A percentile compares a stretch with the other conserved stretches of the same genome.
Conservation (phyloP, 2,329 filamentous ascomycete species). For the Penicillium sp. region DNA sequence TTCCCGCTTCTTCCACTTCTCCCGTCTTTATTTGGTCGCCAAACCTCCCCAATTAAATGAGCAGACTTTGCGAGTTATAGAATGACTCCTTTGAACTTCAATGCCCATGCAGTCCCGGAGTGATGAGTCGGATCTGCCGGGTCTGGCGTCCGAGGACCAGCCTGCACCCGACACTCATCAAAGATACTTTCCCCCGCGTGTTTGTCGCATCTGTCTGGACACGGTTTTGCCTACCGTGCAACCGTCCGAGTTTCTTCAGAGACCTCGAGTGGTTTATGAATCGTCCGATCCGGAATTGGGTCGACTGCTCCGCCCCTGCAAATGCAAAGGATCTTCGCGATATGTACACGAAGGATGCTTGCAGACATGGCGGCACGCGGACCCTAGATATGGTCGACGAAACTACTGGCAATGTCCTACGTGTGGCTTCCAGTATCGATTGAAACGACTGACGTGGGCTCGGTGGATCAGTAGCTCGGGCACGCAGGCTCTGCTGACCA, state of each 20-base stretch:
- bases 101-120: constrained; percentile 12
- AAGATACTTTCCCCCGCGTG: constrained; percentile 60
- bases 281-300: constrained; percentile 69
- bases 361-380: constrained; percentile 70
- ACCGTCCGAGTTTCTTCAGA: constrained; percentile 51
- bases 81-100: not conserved
- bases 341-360: constrained; percentile 93
- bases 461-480: constrained; percentile 61
- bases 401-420: constrained; percentile 86
- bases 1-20: not conserved
- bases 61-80: not conserved
- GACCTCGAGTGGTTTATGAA: constrained; percentile 60
- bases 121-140: constrained; percentile 25
- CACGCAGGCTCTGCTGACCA: constrained; percentile 64
- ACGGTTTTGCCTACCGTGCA: constrained; percentile 57
- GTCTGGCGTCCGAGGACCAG: constrained; percentile 11
- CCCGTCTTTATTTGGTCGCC: not conserved
- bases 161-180: constrained; percentile 25
- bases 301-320: constrained; percentile 79
- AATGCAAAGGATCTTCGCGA: constrained; percentile 86
- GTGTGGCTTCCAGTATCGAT: constrained; percentile 74
- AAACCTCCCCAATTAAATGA: not conserved
- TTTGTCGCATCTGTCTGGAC: constrained; percentile 87
- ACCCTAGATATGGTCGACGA: constrained; percentile 56
- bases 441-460: constrained; percentile 71